phyloP scores from a whole-genome alignment of 495 filamentous ascomycete species.

The Annulohypoxylon maeteangense region DNA sequence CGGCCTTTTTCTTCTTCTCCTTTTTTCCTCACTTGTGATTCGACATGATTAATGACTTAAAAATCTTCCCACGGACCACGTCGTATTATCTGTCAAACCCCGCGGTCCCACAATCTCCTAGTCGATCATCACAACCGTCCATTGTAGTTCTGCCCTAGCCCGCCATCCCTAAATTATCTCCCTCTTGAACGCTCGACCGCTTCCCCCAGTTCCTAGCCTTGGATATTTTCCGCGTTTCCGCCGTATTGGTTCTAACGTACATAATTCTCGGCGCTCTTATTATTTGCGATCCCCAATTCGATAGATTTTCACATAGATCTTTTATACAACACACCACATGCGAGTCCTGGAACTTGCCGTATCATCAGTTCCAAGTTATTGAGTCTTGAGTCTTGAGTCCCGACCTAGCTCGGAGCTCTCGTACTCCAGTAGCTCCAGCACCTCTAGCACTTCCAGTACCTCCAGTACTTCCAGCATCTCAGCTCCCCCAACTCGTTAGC shows the following conservation, averaged over 20 bases:
- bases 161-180: conserved; percentile 18
- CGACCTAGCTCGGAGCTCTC: conserved; percentile 1
- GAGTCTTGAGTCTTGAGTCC: too few species aligned
- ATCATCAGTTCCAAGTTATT: conserved; percentile 15
- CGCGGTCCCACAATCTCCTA: conserved; percentile 37
- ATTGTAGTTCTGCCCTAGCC: conserved; percentile 6
- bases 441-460: too few species aligned
- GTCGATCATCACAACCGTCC: conserved; percentile 27
- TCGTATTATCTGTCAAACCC: conserved; percentile 40
- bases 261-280: conserved; percentile 30
- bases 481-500: conserved; percentile 4
- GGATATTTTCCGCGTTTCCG: conserved; percentile 40
- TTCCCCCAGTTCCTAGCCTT: conserved; percentile 11
- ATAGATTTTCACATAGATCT: conserved; percentile 1
- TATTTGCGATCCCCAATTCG: conserved; percentile 25
- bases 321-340: background rate
- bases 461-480: too few species aligned
- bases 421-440: background rate
- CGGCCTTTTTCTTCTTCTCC: conserved; percentile 18
- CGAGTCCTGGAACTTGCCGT: conserved; percentile 3
- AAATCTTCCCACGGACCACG: conserved; percentile 33
- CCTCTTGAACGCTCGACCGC: conserved; percentile 4
- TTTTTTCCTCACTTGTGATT: conserved; percentile 2
- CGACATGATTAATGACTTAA: conserved; percentile 18
- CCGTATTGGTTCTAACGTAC: conserved; percentile 18